These are phyloP conservation scores for Epipyxis sp. DNA, from an alignment of 108 stramenopile species.

Conservation along the genomic window DNA sequence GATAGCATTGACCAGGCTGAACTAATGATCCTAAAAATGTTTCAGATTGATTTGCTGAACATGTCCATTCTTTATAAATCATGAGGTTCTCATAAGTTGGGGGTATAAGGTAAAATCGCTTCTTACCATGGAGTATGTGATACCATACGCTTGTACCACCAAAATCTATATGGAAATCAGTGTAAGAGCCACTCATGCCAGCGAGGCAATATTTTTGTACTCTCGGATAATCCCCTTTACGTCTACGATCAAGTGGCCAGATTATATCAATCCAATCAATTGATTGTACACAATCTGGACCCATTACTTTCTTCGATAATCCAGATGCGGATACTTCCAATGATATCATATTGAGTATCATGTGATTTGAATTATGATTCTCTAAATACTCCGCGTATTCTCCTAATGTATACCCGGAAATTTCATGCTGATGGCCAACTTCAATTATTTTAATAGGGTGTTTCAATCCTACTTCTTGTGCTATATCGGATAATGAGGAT, in stretches of 20 bases:
- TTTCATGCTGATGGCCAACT: conserved; percentile 48
- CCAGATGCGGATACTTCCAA: conserved; percentile 50
- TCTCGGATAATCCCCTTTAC: not conserved
- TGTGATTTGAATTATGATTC: conserved; percentile 2
- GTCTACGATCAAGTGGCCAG: conserved; percentile 58
- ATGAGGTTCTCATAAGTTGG: conserved; percentile 29
- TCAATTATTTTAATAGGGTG: conserved; percentile 34
- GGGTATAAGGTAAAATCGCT: conserved; percentile 64
- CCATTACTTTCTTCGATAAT: not conserved
- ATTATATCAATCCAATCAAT: conserved; percentile 71
- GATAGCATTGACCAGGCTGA: conserved; percentile 46
- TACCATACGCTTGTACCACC: conserved; percentile 92
- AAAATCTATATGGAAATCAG: conserved; percentile 93
- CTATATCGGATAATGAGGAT: too few species aligned
- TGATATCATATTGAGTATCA: conserved; percentile 54
- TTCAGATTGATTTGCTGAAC: conserved; percentile 56
- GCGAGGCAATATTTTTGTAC: conserved; percentile 83
- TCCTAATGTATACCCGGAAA: conserved; percentile 23
- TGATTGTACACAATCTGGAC: conserved; percentile 68
- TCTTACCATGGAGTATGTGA: conserved; percentile 73
- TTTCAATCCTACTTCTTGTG: not conserved
- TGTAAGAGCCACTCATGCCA: conserved; percentile 70
- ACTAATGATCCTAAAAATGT: conserved; percentile 61
- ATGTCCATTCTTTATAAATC: conserved; percentile 74
- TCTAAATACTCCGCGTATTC: not conserved